Evolutionary conservation across 495 filamentous ascomycete genomes (phyloP).

Genomic region (Staphylotrichum tortipilum): DNA sequence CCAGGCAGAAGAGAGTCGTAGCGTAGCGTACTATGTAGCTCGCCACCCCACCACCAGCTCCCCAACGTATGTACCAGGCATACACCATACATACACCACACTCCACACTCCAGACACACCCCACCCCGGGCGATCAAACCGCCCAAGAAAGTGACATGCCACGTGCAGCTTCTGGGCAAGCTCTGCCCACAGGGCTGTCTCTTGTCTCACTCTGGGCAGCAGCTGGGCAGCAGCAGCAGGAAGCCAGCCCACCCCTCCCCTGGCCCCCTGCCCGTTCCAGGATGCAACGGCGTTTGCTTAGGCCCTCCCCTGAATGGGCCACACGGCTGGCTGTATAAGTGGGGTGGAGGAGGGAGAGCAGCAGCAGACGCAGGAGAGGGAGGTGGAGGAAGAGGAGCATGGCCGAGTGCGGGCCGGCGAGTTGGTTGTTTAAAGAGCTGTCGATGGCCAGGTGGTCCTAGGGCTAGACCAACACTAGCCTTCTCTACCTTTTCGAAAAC

Average conservation of each 20-base stretch:
- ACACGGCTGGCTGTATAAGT: not conserved
- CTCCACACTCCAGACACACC: no score
- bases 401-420: not conserved
- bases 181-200: slow-evolving; percentile 12
- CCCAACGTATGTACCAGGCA: not conserved
- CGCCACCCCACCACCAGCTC: slow-evolving; percentile 16
- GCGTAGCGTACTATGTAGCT: no score
- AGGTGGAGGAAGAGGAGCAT: no score
- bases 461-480: not conserved
- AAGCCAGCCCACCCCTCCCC: slow-evolving; percentile 9
- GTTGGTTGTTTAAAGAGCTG: slow-evolving; percentile 17
- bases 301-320: slow-evolving; percentile 4
- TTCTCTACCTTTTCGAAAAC: not conserved
- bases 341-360: slow-evolving; percentile 10
- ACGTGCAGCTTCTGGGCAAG: slow-evolving; percentile 20
- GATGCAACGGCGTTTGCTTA: slow-evolving; percentile 17
- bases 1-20: slow-evolving; percentile 9
- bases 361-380: no score
- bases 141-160: slow-evolving; percentile 14
- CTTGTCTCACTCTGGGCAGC: slow-evolving; percentile 9
- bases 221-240: no score
- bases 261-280: not conserved
- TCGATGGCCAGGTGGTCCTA: slow-evolving; percentile 6
- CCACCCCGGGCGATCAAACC: slow-evolving; percentile 20
- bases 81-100: no score